A percentile compares a stretch with the other conserved stretches of the same genome.
Conservation (phyloP, 345 rosid genomes). For the Durio zibethinus region DNA sequence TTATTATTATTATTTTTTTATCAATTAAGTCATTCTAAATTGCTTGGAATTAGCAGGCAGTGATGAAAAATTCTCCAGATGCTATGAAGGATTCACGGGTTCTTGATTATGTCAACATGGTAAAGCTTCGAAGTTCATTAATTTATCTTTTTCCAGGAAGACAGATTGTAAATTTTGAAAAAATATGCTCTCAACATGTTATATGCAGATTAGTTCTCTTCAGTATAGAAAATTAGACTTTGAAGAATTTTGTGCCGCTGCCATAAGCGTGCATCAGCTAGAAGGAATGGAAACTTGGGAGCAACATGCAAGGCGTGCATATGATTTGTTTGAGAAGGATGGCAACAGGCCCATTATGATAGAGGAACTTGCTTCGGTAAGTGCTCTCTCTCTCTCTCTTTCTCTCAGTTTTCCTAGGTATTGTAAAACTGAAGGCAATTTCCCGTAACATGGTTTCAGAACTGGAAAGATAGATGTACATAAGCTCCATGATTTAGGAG, state of each 20-base stretch:
- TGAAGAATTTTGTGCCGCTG: slow-evolving; percentile 88
- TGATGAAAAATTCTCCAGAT: slow-evolving; percentile 57
- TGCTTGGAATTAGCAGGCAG: slow-evolving; percentile 42
- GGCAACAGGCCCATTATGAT: slow-evolving; percentile 86
- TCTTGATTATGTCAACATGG: slow-evolving; percentile 65
- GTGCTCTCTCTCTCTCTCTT: slow-evolving; percentile 6
- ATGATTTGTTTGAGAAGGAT: slow-evolving; percentile 79
- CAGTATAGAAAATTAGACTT: slow-evolving; percentile 75
- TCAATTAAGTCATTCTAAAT: slow-evolving; percentile 9
- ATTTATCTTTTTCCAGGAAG: not conserved
- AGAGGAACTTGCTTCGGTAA: slow-evolving; percentile 87
- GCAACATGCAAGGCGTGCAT: slow-evolving; percentile 75
- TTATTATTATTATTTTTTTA: not conserved
- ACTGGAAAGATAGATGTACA: not conserved
- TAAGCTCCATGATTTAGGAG: not conserved
- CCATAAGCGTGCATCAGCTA: slow-evolving; percentile 83
- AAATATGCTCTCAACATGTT: not conserved
- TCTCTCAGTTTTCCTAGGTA: not conserved
- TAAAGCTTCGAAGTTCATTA: slow-evolving; percentile 21
- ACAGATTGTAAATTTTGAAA: not conserved
- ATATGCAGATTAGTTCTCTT: slow-evolving; percentile 61
- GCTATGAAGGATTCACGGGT: slow-evolving; percentile 85
- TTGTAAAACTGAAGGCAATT: not conserved
- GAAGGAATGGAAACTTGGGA: slow-evolving; percentile 89
- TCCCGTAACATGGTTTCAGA: not conserved